phyloP scores from a whole-genome alignment of 768 basidiomycete genomes.

The Infundibulicybe gibba region DNA sequence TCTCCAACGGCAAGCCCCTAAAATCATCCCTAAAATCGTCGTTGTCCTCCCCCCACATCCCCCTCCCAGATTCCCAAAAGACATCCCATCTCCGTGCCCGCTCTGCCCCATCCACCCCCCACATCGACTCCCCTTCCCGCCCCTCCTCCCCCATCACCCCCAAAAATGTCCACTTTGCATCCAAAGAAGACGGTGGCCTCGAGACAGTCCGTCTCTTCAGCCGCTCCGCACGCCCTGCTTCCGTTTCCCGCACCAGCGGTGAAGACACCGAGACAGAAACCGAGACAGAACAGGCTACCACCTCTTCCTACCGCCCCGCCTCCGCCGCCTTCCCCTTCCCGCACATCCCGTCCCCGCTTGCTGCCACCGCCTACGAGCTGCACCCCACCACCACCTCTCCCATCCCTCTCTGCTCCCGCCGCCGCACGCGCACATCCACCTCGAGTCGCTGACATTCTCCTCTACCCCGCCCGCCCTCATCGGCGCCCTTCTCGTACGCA shows the following conservation, averaged over 20 bases:
- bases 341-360: slow-evolving; percentile 4
- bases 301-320: not conserved
- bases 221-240: slow-evolving; percentile 68
- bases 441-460: slow-evolving; percentile 20
- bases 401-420: slow-evolving; percentile 16
- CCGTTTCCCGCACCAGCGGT: slow-evolving; percentile 26
- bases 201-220: slow-evolving; percentile 61
- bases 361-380: slow-evolving; percentile 15
- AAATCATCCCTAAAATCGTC: slow-evolving; percentile 78
- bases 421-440: slow-evolving; percentile 24
- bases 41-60: slow-evolving; percentile 45
- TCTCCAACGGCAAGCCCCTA: slow-evolving; percentile 81
- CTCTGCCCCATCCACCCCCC: slow-evolving; percentile 63
- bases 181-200: slow-evolving; percentile 53
- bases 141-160: slow-evolving; percentile 26
- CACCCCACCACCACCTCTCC: slow-evolving; percentile 16
- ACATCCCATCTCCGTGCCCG: slow-evolving; percentile 27
- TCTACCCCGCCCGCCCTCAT: slow-evolving; percentile 35
- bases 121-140: slow-evolving; percentile 4
- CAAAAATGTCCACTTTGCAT: slow-evolving; percentile 90
- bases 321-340: slow-evolving; percentile 18
- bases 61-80: slow-evolving; percentile 24
- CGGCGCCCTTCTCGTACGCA: slow-evolving; percentile 81
- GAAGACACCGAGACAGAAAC: slow-evolving; percentile 48
- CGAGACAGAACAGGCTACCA: slow-evolving; percentile 37